Percentiles rank a stretch among this genome's conserved stretches.
Evolutionary conservation across 371 early-diverging fungal genomes (phyloP).

Genomic region (Apophysomyces sp.): DNA sequence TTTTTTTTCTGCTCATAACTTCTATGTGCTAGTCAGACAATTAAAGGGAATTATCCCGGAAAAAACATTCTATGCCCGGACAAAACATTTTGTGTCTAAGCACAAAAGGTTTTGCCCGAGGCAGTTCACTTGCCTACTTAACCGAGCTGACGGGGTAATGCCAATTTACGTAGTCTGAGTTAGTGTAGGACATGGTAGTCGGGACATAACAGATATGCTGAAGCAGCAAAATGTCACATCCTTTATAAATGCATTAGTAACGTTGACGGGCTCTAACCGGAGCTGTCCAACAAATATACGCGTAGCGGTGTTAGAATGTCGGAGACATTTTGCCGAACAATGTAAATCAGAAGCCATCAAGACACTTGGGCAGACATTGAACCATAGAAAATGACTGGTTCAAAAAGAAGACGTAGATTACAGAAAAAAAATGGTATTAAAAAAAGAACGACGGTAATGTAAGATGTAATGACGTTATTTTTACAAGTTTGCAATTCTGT

Average conservation of each 20-base stretch:
- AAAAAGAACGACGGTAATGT: neutral
- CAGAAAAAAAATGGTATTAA: neutral
- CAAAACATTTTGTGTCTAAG: too few relatives aligned
- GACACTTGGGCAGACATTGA: neutral
- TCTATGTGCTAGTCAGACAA: too few relatives aligned
- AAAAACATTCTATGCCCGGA: too few relatives aligned
- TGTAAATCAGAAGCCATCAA: neutral
- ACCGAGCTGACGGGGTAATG: too few relatives aligned
- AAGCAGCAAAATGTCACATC: conserved; percentile 17
- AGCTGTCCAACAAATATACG: conserved; percentile 30
- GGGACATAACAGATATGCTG: too few relatives aligned
- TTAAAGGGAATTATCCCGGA: too few relatives aligned
- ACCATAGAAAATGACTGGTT: neutral
- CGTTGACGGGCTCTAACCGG: conserved; percentile 9
- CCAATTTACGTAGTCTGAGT: too few relatives aligned
- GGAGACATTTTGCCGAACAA: conserved; percentile 51
- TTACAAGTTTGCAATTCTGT: neutral
- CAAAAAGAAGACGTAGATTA: neutral
- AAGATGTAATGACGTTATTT: neutral
- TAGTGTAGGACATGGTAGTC: too few relatives aligned
- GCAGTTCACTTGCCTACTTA: too few relatives aligned
- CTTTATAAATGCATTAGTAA: conserved; percentile 25
- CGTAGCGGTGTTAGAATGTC: conserved; percentile 61
- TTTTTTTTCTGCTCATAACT: too few relatives aligned
- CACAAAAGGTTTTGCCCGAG: too few relatives aligned